Evolutionary conservation across 202 grass and related monocot species (phyloP).

Genomic region (Zizania palustris): DNA sequence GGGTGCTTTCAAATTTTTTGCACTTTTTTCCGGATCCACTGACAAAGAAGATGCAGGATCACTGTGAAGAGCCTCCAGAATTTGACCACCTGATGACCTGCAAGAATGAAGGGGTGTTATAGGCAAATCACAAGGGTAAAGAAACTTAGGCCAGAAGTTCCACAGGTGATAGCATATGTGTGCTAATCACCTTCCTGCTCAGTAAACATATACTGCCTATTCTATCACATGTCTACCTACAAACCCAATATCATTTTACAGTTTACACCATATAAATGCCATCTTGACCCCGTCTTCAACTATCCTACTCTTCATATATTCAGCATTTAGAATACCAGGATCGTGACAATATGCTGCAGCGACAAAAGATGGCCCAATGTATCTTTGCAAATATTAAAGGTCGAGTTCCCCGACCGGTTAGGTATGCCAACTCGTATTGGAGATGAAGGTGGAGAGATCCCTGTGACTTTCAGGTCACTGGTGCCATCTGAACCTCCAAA

Average conservation of each 20-base stretch:
- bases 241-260: conserved; percentile 39
- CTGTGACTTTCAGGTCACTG: conserved; percentile 64
- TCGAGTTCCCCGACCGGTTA: conserved; percentile 90
- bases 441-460: conserved; percentile 91
- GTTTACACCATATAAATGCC: conserved; percentile 46
- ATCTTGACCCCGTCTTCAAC: conserved; percentile 36
- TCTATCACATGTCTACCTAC: conserved; percentile 38
- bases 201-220: conserved; percentile 34
- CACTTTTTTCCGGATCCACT: conserved; percentile 86
- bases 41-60: conserved; percentile 94
- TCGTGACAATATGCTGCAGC: conserved; percentile 52
- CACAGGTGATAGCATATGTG: conserved; percentile 36
- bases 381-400: conserved; percentile 85
- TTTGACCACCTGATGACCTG: conserved; percentile 78
- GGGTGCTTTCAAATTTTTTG: conserved; percentile 72
- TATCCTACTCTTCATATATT: conserved; percentile 47
- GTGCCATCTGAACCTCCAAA: conserved; percentile 78
- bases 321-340: conserved; percentile 48
- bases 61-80: conserved; percentile 97
- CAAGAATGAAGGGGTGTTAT: conserved; percentile 56
- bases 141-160: conserved; percentile 38
- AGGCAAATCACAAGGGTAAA: conserved; percentile 31
- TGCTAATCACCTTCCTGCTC: conserved; percentile 40
- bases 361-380: conserved; percentile 61
- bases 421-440: conserved; percentile 75